Evolutionary conservation across 2,329 filamentous ascomycete genomes (phyloP).

Genomic region (Coniosporium tulheliwenetii): DNA sequence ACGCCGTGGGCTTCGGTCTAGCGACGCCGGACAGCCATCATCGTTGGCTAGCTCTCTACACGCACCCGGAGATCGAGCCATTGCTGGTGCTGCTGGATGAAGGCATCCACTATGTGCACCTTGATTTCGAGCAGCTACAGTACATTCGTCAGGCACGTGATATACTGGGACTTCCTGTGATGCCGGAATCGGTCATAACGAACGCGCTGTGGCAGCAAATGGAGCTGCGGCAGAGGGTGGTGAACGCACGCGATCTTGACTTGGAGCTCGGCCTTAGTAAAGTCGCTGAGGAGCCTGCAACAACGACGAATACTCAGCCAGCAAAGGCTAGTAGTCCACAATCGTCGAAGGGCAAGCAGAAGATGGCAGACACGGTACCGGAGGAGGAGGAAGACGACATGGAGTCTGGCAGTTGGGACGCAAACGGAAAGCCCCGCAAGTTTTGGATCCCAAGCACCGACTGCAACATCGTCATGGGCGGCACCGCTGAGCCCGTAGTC

Average conservation of each 20-base stretch:
- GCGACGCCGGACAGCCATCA: slow-evolving; percentile 27
- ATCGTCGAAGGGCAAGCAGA: slow-evolving; percentile 29
- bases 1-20: slow-evolving; percentile 18
- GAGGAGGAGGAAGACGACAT: slow-evolving; percentile 18
- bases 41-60: slow-evolving; percentile 36
- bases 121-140: slow-evolving; percentile 42
- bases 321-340: background rate
- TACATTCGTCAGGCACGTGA: slow-evolving; percentile 36
- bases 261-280: slow-evolving; percentile 37
- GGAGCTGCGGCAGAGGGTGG: slow-evolving; percentile 37
- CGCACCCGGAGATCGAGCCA: slow-evolving; percentile 37
- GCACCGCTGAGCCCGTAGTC: slow-evolving; percentile 34
- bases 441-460: slow-evolving; percentile 42
- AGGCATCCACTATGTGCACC: slow-evolving; percentile 43
- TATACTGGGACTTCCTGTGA: slow-evolving; percentile 35
- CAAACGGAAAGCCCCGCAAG: slow-evolving; percentile 36
- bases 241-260: slow-evolving; percentile 35
- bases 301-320: background rate
- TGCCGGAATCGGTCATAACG: slow-evolving; percentile 38
- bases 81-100: slow-evolving; percentile 40
- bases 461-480: slow-evolving; percentile 40
- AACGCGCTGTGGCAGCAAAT: slow-evolving; percentile 43
- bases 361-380: slow-evolving; percentile 3
- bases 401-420: slow-evolving; percentile 36
- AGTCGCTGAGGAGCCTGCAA: slow-evolving; percentile 16